These are phyloP conservation scores for Didymella keratinophila DNA, from an alignment of 2,329 filamentous ascomycete species.

Conservation along the genomic window DNA sequence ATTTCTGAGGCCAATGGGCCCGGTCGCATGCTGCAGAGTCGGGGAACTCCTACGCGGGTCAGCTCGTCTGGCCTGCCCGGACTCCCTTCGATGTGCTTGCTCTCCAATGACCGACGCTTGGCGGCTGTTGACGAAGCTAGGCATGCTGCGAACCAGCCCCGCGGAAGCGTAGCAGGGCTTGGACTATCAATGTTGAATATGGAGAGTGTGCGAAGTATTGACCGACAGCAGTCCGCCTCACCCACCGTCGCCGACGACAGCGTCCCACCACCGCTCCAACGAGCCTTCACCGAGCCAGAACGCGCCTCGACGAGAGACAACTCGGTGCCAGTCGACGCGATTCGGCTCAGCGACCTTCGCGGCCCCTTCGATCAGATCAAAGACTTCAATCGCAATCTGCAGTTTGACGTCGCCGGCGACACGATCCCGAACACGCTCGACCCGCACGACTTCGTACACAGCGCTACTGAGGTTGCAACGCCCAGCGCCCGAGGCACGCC, in stretches of 20 bases:
- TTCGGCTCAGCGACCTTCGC: slow-evolving; percentile 26
- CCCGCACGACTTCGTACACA: slow-evolving; percentile 53
- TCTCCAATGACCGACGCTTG: slow-evolving; percentile 46
- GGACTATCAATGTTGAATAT: slow-evolving; percentile 46
- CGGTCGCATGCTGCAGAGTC: slow-evolving; percentile 30
- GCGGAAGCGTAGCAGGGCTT: slow-evolving; percentile 38
- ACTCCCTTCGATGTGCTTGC: slow-evolving; percentile 49
- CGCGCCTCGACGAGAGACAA: slow-evolving; percentile 30
- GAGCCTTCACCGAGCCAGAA: slow-evolving; percentile 29
- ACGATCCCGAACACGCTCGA: slow-evolving; percentile 49
- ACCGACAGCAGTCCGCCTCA: slow-evolving; percentile 42
- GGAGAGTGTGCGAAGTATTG: slow-evolving; percentile 30
- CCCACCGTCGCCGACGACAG: slow-evolving; percentile 42
- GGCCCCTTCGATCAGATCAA: slow-evolving; percentile 37
- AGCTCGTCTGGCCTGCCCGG: slow-evolving; percentile 47
- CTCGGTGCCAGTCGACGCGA: slow-evolving; percentile 30
- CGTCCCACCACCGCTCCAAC: slow-evolving; percentile 21
- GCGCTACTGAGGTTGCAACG: slow-evolving; percentile 58
- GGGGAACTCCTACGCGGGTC: slow-evolving; percentile 39
- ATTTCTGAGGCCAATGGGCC: slow-evolving; percentile 31
- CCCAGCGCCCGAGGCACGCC: slow-evolving; percentile 56
- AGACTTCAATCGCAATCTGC: slow-evolving; percentile 44
- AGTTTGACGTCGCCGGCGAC: slow-evolving; percentile 44
- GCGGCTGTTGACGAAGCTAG: slow-evolving; percentile 34
- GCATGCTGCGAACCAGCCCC: slow-evolving; percentile 32